These are phyloP conservation scores for Fusarium fujikuroi DNA, from an alignment of 2,329 filamentous ascomycete species.

Conservation along the genomic window DNA sequence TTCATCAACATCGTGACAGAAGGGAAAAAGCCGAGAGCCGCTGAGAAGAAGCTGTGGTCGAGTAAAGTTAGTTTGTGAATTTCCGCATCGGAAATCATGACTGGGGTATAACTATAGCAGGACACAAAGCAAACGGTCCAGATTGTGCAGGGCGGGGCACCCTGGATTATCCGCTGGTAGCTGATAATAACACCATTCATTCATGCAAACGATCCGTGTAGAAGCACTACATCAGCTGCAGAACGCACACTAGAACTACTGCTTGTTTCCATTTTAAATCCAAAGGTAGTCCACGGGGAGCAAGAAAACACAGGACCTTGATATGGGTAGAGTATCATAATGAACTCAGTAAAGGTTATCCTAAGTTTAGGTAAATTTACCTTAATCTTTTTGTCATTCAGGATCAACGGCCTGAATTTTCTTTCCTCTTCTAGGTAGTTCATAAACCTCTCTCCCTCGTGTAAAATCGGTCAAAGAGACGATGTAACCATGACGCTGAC, in stretches of 20 bases:
- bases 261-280: not conserved
- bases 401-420: too few species aligned
- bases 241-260: rapidly evolving
- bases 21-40: rapidly evolving
- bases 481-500: not conserved
- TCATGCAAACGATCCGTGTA: not conserved
- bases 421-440: not conserved
- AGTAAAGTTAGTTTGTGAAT: not conserved
- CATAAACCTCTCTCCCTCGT: rapidly evolving
- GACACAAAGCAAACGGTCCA: not conserved
- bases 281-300: too few species aligned
- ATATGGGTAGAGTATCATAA: too few species aligned
- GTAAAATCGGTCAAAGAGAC: not conserved
- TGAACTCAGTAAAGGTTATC: too few species aligned
- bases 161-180: too few species aligned
- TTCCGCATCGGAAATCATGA: not conserved
- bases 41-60: rapidly evolving
- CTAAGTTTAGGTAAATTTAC: too few species aligned
- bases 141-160: too few species aligned
- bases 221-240: not conserved
- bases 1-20: not conserved
- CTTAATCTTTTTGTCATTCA: too few species aligned
- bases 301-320: too few species aligned
- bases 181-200: too few species aligned
- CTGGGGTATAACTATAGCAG: not conserved